A percentile compares a stretch with the other conserved stretches of the same genome.
These are phyloP conservation scores for Kodamaea hsintzibuensis DNA, from an alignment of 805 yeast species.

Conservation along the genomic window DNA sequence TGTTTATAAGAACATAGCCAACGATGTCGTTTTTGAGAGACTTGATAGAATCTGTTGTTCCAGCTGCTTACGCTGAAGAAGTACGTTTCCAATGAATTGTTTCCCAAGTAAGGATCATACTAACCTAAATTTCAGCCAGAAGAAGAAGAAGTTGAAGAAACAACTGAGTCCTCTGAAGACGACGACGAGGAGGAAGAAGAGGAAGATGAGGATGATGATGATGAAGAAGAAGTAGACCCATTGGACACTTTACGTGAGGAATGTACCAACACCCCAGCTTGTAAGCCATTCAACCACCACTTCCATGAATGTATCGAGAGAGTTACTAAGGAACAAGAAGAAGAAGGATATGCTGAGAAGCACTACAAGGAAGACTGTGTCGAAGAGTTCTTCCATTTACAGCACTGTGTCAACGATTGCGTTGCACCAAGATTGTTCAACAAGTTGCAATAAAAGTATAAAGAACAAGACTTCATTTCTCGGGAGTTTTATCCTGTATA, in stretches of 20 bases:
- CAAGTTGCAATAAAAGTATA: slow-evolving; percentile 65
- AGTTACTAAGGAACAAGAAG: slow-evolving; percentile 85
- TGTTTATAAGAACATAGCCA: slow-evolving; percentile 5
- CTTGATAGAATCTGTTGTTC: slow-evolving; percentile 75
- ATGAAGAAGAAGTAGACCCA: slow-evolving; percentile 60
- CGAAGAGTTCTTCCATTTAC: slow-evolving; percentile 96
- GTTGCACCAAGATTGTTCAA: slow-evolving; percentile 87
- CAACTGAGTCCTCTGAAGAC: slow-evolving; percentile 29
- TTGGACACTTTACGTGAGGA: slow-evolving; percentile 46
- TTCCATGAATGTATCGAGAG: slow-evolving; percentile 94
- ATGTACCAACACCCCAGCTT: slow-evolving; percentile 65
- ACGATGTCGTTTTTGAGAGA: slow-evolving; percentile 60
- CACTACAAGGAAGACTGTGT: slow-evolving; percentile 95
- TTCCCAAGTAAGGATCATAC: background rate
- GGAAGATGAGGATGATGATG: slow-evolving; percentile 61
- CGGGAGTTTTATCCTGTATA: slow-evolving; percentile 1
- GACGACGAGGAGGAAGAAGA: slow-evolving; percentile 53
- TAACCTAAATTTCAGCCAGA: slow-evolving; percentile 18
- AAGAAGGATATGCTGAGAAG: slow-evolving; percentile 76
- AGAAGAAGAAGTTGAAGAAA: slow-evolving; percentile 26
- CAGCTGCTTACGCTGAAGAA: slow-evolving; percentile 85
- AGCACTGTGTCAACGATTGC: slow-evolving; percentile 90
- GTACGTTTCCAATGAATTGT: slow-evolving; percentile 32
- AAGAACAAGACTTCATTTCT: slow-evolving; percentile 2
- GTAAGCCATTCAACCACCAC: slow-evolving; percentile 80